Conservation (phyloP, 139 green algal genomes). For the Axilococcus clingmanii region DNA sequence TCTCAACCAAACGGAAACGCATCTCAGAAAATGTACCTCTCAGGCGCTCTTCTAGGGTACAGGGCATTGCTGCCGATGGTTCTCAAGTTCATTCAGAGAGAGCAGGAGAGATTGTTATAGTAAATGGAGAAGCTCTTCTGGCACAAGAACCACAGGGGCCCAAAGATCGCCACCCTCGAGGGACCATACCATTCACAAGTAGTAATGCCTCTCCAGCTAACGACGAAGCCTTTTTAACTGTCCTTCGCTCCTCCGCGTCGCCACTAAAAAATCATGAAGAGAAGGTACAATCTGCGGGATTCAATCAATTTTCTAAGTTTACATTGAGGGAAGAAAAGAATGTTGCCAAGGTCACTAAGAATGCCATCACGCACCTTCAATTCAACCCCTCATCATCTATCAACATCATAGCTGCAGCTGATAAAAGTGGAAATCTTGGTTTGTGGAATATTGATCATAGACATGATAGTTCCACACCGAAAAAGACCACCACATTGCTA, state of each 20-base stretch:
- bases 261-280: background rate
- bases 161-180: background rate
- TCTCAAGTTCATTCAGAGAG: slow-evolving; percentile 10
- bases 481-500: background rate
- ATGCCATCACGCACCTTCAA: slow-evolving; percentile 34
- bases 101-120: background rate
- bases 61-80: slow-evolving; percentile 25
- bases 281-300: background rate
- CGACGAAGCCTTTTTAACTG: slow-evolving; percentile 30
- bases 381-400: slow-evolving; percentile 29
- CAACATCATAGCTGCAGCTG: slow-evolving; percentile 31
- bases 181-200: slow-evolving; percentile 24
- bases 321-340: slow-evolving; percentile 18
- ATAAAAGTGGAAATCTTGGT: slow-evolving; percentile 37
- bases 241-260: slow-evolving; percentile 8
- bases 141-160: background rate
- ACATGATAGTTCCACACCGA: background rate
- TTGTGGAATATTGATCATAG: slow-evolving; percentile 37
- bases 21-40: slow-evolving; percentile 17
- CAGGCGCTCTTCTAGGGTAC: slow-evolving; percentile 25
- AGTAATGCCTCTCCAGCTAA: slow-evolving; percentile 4
- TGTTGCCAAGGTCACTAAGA: slow-evolving; percentile 36
- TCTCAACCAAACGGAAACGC: slow-evolving; percentile 5
- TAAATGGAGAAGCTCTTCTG: background rate
- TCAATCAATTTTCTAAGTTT: background rate